Evolutionary conservation across 2,329 filamentous ascomycete genomes (phyloP).

Genomic region (Conoideocrella luteorostrata): DNA sequence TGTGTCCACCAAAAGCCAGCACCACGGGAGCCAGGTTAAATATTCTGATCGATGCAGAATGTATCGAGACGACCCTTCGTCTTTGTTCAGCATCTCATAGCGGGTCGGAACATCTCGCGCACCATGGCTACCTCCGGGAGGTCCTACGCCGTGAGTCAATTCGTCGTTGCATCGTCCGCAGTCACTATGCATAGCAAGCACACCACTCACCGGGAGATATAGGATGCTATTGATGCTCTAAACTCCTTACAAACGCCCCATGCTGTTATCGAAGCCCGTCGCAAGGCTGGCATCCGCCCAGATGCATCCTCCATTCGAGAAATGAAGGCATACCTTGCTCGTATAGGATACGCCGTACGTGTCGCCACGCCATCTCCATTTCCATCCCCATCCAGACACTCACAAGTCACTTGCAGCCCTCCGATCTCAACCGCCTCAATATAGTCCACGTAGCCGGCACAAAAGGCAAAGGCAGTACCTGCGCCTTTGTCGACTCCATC

Average conservation of each 20-base stretch:
- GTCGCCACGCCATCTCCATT: background rate
- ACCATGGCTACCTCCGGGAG: constrained; percentile 23
- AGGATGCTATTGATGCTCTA: constrained; percentile 81
- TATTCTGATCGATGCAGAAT: constrained; percentile 28
- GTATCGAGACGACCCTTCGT: constrained; percentile 20
- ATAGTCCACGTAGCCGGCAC: constrained; percentile 66
- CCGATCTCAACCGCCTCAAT: constrained; percentile 54
- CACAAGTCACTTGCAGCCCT: too few relatives aligned
- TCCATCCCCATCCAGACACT: too few relatives aligned
- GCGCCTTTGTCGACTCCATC: constrained; percentile 60
- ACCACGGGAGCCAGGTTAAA: too few relatives aligned
- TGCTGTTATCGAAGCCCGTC: constrained; percentile 69
- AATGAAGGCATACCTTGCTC: constrained; percentile 70
- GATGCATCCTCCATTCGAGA: constrained; percentile 67
- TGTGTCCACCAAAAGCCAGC: too few relatives aligned
- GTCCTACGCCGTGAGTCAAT: constrained; percentile 27
- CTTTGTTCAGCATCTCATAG: constrained; percentile 16
- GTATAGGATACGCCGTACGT: constrained; percentile 65
- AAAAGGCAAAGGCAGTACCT: constrained; percentile 72
- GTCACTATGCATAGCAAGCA: background rate
- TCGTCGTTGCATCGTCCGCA: too few relatives aligned
- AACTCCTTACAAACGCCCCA: constrained; percentile 91
- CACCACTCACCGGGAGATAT: constrained; percentile 1
- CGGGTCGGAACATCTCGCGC: constrained; percentile 11
- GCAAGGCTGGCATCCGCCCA: constrained; percentile 64